phyloP scores from a whole-genome alignment of 345 rosid species.

The Cardiospermum halicacabum region DNA sequence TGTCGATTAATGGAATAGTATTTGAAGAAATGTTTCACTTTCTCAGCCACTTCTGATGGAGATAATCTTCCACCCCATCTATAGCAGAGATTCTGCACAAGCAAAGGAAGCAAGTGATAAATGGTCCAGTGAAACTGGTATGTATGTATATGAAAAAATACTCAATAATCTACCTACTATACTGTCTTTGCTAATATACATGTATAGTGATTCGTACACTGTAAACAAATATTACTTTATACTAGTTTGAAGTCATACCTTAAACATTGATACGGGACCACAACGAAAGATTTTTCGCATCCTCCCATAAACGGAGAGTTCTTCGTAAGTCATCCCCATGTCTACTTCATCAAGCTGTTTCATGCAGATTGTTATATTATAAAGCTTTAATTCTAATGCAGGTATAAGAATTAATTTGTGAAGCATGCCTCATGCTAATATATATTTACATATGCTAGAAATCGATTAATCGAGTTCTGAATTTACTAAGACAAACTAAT shows the following conservation, averaged over 20 bases:
- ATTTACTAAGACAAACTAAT: not conserved
- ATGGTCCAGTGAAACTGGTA: too few relatives aligned
- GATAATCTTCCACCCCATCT: slow-evolving; percentile 75
- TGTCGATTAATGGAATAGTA: slow-evolving; percentile 92
- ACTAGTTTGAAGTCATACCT: slow-evolving; percentile 45
- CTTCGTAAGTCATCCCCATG: slow-evolving; percentile 95
- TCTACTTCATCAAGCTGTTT: slow-evolving; percentile 82
- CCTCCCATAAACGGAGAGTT: slow-evolving; percentile 83
- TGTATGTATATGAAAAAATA: too few relatives aligned
- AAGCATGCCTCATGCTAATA: too few relatives aligned
- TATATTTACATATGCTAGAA: not conserved
- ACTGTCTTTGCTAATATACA: too few relatives aligned
- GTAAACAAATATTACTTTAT: too few relatives aligned
- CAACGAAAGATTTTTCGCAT: slow-evolving; percentile 73
- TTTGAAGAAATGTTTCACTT: slow-evolving; percentile 93
- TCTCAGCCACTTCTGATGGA: slow-evolving; percentile 83
- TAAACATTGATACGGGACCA: slow-evolving; percentile 98
- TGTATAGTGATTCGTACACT: too few relatives aligned
- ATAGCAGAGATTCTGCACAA: slow-evolving; percentile 81
- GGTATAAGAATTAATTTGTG: too few relatives aligned
- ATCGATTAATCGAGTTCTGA: not conserved
- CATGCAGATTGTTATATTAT: slow-evolving; percentile 17
- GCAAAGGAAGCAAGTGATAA: not conserved
- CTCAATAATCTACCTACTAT: not conserved
- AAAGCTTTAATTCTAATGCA: too few relatives aligned